Conservation (phyloP, 1,284 basidiomycete genomes). For the Apiotrichum akiyoshidainum region DNA sequence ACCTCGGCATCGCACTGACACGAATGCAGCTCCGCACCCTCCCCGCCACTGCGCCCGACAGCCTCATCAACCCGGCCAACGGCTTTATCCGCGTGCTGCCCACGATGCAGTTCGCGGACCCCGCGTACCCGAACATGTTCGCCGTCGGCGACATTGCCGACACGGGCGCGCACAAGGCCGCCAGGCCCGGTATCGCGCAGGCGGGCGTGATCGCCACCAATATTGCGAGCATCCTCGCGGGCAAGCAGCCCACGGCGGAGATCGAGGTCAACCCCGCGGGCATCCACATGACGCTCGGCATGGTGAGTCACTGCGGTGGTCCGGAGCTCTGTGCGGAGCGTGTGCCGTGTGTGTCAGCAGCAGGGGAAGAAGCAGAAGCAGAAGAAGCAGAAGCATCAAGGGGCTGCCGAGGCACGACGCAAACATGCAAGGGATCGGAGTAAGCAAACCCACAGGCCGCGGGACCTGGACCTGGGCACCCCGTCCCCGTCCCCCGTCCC, state of each 20-base stretch:
- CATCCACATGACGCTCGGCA: slow-evolving; percentile 25
- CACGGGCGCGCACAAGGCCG: slow-evolving; percentile 65
- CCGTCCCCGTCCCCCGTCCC: too few species aligned
- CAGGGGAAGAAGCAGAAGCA: too few species aligned
- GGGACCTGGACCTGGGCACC: too few species aligned
- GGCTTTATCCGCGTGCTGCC: slow-evolving; percentile 46
- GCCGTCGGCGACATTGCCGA: slow-evolving; percentile 67
- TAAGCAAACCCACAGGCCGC: too few species aligned
- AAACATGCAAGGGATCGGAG: too few species aligned
- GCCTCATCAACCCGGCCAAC: slow-evolving; percentile 31
- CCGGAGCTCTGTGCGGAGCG: too few species aligned
- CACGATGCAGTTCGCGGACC: slow-evolving; percentile 47
- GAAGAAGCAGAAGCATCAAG: too few species aligned
- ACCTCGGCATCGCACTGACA: neutral
- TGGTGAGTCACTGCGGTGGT: slow-evolving; percentile 12
- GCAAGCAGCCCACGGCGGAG: slow-evolving; percentile 1
- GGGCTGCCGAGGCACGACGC: too few species aligned
- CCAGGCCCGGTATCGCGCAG: slow-evolving; percentile 39
- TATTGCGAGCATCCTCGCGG: slow-evolving; percentile 32
- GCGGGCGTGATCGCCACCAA: slow-evolving; percentile 41
- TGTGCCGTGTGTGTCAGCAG: too few species aligned
- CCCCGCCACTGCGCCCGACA: neutral
- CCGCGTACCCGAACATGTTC: slow-evolving; percentile 60
- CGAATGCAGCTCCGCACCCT: slow-evolving; percentile 11
- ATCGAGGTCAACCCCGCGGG: slow-evolving; percentile 13